Base-by-base conservation (phyloP, 83 land plant genomes). In the Picea mariana region DNA sequence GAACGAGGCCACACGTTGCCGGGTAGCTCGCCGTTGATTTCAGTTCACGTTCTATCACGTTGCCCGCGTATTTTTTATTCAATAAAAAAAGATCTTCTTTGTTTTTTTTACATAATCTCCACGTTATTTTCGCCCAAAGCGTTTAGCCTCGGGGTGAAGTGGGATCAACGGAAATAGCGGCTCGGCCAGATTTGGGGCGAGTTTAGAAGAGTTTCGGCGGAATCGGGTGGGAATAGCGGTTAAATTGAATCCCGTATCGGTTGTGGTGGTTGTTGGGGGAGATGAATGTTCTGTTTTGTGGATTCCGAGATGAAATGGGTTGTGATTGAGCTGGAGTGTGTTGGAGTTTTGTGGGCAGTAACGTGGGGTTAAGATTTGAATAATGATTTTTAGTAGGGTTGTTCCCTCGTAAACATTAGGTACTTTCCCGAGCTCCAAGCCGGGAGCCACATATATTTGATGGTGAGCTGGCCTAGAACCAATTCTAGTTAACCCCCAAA, bases 401-500 rank as follows among this genome's bases (percentile, higher is more conserved):
- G 71, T 67, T 67, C 26, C 26, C 71, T 26, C 17, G 31, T 26
- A 67, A 26, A 8, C 71, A 67, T 11, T 9, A 31, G 34, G 34
- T 67, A 26, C 38, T 67, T 67, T 67, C 26, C 38, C 71, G 31
- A 26, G 11, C 71, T 67, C 71, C 4, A 31, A 26, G 71, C 38
- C 31, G 71, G 71, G 17, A 67, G 4, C 42, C 3, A 20, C 55
- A 31, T 31, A 15, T 13, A 9, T 23, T 15, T 24, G 5, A 26
- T 27, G 27, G 15, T 9, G 16, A 11, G 11, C 5, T 9, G 71
- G 18, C 5, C 1, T n/a, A n/a, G 75, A 38, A 4, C 42, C 2
- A 40, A 72, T 38, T 38, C 75, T 72, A 72, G 75, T 72, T 72
- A 72, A 40, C 5, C 49, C 52, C 75, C 47, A 40, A 72, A 72